A percentile compares a stretch with the other conserved stretches of the same genome.
These are phyloP conservation scores for Pleurotus sapidus DNA, from an alignment of 768 basidiomycete genomes.

Conservation along the genomic window DNA sequence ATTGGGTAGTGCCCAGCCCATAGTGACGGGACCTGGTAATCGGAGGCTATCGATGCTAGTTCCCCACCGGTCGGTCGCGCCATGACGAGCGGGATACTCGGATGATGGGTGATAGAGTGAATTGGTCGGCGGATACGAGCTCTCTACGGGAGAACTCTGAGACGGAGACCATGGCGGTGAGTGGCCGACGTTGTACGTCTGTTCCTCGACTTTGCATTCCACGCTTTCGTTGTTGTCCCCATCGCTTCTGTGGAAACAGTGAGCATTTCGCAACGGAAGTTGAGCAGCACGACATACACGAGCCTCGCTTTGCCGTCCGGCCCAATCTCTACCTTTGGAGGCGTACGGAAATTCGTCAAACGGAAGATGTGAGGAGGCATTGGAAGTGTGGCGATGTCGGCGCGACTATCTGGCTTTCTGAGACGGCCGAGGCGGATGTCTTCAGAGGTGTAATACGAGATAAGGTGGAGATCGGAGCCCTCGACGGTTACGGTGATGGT, in stretches of 20 bases:
- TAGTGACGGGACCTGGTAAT: constrained; percentile 12
- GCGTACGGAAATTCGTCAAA: constrained; percentile 78
- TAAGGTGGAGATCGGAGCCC: constrained; percentile 76
- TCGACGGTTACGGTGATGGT: constrained; percentile 85
- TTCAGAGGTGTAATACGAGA: constrained; percentile 81
- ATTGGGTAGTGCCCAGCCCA: constrained; percentile 5
- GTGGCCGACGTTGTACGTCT: constrained; percentile 36
- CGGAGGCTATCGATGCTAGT: neutral
- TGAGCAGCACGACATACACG: constrained; percentile 41
- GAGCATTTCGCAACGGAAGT: constrained; percentile 7
- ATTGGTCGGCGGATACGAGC: neutral
- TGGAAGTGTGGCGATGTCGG: constrained; percentile 68
- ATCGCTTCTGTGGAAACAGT: constrained; percentile 30
- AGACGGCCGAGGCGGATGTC: constrained; percentile 72
- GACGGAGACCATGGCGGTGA: constrained; percentile 33
- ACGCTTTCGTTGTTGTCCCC: constrained; percentile 42
- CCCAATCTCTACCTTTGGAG: constrained; percentile 74
- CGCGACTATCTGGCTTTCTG: constrained; percentile 62
- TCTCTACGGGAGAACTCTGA: neutral
- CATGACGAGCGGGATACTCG: constrained; percentile 2
- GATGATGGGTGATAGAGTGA: constrained; percentile 6
- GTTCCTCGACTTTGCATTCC: constrained; percentile 49
- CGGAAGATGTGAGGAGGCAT: constrained; percentile 80
- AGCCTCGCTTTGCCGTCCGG: constrained; percentile 66
- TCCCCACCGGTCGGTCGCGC: neutral